Percentiles rank a stretch among this genome's conserved stretches.
phyloP scores from a whole-genome alignment of 305 asterid genomes.

The Fraxinus paxiana region DNA sequence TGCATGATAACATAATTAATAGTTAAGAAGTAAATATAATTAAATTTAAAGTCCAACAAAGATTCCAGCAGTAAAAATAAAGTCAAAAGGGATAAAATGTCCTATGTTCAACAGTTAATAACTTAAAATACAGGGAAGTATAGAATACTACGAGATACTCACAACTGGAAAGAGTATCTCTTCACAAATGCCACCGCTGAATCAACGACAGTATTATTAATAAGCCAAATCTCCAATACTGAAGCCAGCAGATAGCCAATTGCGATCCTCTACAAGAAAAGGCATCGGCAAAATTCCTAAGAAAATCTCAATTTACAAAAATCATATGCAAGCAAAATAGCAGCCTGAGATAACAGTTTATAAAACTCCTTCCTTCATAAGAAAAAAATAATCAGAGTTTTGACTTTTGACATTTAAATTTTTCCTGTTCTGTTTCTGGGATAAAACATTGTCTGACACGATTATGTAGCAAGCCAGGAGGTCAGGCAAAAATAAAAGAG shows the following conservation, averaged over 20 bases:
- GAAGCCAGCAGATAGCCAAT: constrained; percentile 77
- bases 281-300: constrained; percentile 3
- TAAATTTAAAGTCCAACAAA: not conserved
- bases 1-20: constrained; percentile 31
- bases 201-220: constrained; percentile 41
- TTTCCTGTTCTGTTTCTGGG: not conserved
- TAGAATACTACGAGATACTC: constrained; percentile 29
- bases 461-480: not conserved
- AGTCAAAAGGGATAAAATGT: not conserved
- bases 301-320: not conserved
- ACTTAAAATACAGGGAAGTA: constrained; percentile 6
- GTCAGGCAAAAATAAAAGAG: not conserved
- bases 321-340: constrained; percentile 12
- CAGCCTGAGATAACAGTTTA: constrained; percentile 6
- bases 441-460: not conserved
- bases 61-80: constrained; percentile 13
- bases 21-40: constrained; percentile 14
- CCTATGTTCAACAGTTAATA: not conserved
- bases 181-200: constrained; percentile 51
- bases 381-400: not conserved
- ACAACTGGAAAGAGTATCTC: constrained; percentile 71
- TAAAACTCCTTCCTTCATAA: not conserved
- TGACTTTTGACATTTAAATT: not conserved
- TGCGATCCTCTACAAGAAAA: constrained; percentile 62
- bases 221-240: constrained; percentile 72